Conservation (phyloP, 192 early-diverging fungal genomes). For the Coemansia sp. region DNA sequence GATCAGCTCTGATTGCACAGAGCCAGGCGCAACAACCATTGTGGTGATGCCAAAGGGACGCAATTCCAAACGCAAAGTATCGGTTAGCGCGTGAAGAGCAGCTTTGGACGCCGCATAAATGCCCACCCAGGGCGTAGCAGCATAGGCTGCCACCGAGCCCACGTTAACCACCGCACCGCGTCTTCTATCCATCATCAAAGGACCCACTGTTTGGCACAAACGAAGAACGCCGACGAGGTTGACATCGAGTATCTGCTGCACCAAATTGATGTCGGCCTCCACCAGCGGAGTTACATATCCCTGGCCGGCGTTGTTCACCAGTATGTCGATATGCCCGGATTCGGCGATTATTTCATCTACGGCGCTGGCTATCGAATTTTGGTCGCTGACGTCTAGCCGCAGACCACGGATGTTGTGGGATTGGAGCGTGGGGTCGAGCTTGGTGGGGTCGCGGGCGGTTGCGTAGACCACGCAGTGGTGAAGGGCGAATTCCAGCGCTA, state of each 20-base stretch:
- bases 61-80: slow-evolving; percentile 66
- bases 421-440: neutral
- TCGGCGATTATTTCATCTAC: slow-evolving; percentile 14
- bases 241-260: slow-evolving; percentile 60
- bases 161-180: slow-evolving; percentile 66
- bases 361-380: slow-evolving; percentile 15
- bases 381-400: slow-evolving; percentile 34
- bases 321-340: slow-evolving; percentile 56
- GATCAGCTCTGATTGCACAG: slow-evolving; percentile 65
- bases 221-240: slow-evolving; percentile 63
- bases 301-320: slow-evolving; percentile 75
- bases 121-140: slow-evolving; percentile 64
- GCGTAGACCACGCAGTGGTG: slow-evolving; percentile 45
- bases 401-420: neutral
- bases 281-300: slow-evolving; percentile 54
- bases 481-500: slow-evolving; percentile 37
- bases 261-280: slow-evolving; percentile 39
- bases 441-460: slow-evolving; percentile 14
- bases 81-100: slow-evolving; percentile 64
- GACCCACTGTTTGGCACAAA: slow-evolving; percentile 58
- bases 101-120: slow-evolving; percentile 66
- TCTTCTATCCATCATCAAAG: slow-evolving; percentile 58
- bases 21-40: slow-evolving; percentile 63
- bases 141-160: slow-evolving; percentile 68
- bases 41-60: slow-evolving; percentile 64